Percentiles rank a stretch among this genome's conserved stretches.
Evolutionary conservation across 1,284 basidiomycete species (phyloP).

Genomic region (Trametes hirsuta): DNA sequence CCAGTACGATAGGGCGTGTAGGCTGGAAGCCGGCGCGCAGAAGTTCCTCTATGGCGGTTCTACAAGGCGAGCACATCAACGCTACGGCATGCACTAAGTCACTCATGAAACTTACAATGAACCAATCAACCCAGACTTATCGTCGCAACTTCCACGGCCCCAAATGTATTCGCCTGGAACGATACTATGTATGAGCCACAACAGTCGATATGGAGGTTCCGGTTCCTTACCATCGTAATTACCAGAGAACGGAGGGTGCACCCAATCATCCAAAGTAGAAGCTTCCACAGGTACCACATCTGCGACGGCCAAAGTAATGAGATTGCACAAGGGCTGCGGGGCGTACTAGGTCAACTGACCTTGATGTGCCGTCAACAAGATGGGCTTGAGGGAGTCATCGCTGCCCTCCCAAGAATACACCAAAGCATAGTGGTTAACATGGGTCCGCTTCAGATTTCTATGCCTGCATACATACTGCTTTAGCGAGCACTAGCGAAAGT

Average conservation of each 20-base stretch:
- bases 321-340: too few species aligned
- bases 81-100: neutral
- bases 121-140: constrained; percentile 64
- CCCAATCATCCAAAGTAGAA: constrained; percentile 54
- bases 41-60: constrained; percentile 56
- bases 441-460: constrained; percentile 49
- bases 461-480: constrained; percentile 42
- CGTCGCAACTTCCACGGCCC: constrained; percentile 67
- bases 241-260: constrained; percentile 40
- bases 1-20: constrained; percentile 57
- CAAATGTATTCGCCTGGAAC: constrained; percentile 54
- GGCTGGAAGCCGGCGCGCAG: constrained; percentile 56
- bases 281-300: constrained; percentile 63
- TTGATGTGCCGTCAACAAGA: constrained; percentile 70
- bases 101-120: constrained; percentile 45
- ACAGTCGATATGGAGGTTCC: neutral
- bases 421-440: constrained; percentile 67
- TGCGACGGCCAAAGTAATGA: constrained; percentile 16
- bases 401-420: constrained; percentile 68
- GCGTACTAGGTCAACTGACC: constrained; percentile 38
- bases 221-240: constrained; percentile 35
- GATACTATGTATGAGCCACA: neutral
- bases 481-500: neutral
- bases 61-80: constrained; percentile 25
- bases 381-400: constrained; percentile 58